Base-by-base conservation (phyloP, 148 eudicot species). In the Pouteria glomerata region DNA sequence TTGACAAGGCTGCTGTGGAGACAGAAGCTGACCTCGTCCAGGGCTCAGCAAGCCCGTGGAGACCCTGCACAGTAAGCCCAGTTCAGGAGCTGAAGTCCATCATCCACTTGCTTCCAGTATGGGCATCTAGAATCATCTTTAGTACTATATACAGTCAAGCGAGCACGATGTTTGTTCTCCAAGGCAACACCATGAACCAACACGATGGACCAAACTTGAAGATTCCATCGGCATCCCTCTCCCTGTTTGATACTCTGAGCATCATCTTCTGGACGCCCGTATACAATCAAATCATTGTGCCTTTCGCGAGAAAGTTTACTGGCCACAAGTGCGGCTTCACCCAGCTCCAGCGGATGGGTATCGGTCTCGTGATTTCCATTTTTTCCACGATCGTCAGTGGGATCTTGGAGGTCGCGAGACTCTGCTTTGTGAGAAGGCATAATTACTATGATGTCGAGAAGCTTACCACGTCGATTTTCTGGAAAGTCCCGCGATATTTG, bases 61-160 rank as follows among this genome's bases (percentile, higher is more conserved):
- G 68, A 29, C 55, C 86, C 50, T 89, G 93, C 81, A 89, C 85
- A 0, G 82, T 83, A 15, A 89, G 90, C 21, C 90, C 86, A 73
- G 90, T 89, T 1, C 90, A 89, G 72, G 93, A 89, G 61, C 72
- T 89, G 21, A 89, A 86, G 73, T 68, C 82, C n/a, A 57, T 89
- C 37, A 63, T 89, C 39, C 81, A 86, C 1, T 27, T 89, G 48
- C 78, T 84, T 47, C 90, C 93, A 7, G 60, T 89, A 1, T 85
- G 89, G 89, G 84, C 83, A 16, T 62, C 89, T 0, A 78, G 87
- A 2, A 78, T 86, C 6, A 35, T 86, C 27, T 83, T 81, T 35
- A 51, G 74, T 7, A 69, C 87, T 0, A 89, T 78, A 0, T 73
- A 85, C 62, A 72, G 80, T n/a, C 94, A 89, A 69, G 83, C 80